Evolutionary conservation across 257 asterid species (phyloP), one percentile per base, ranked within the genome.

Genomic region (Scutellaria barbata): DNA sequence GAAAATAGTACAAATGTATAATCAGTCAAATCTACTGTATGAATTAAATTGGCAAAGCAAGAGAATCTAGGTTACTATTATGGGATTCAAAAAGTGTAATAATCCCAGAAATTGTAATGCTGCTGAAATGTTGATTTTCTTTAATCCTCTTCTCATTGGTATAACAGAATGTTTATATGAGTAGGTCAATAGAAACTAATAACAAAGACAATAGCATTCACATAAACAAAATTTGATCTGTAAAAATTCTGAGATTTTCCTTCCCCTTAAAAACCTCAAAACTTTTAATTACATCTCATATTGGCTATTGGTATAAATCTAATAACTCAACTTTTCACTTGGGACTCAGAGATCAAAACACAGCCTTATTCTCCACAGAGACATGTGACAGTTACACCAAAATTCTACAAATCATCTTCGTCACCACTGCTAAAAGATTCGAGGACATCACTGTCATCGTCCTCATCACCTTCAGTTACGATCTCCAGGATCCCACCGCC

Each of bases 341-440:
- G 5, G 4, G 20, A 52, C 63, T 11, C 25, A 51, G 43, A 14
- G 20, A 65, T 13, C 25, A 8, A 46, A 14, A 68, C 39, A 52
- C 72, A 76, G 57, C 56, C 72, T 73, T 62, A 50, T 66, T 51
- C 35, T 63, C 68, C 74, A 40, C 5, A 43, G n/a, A 47, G n/a
- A 47, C 43, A n/a, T 22, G 56, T 9, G 9, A 37, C 8, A 14
- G 2, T 45, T 56, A 13, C 37, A 45, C 45, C 50, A 13, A 54
- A 63, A 56, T 10, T 41, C 82, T 73, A 64, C 35, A 82, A 45
- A 64, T 85, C 89, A 8, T 86, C 97, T 48, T 89, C 98, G 71
- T 89, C 95, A 50, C 81, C 97, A 53, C 95, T 87, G 14, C 97
- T 86, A 50, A 76, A 81, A 7, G 87, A 87, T 67, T 84, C 97